These are phyloP conservation scores for Psilocybe cubensis DNA, from an alignment of 768 basidiomycete species.

Conservation along the genomic window DNA sequence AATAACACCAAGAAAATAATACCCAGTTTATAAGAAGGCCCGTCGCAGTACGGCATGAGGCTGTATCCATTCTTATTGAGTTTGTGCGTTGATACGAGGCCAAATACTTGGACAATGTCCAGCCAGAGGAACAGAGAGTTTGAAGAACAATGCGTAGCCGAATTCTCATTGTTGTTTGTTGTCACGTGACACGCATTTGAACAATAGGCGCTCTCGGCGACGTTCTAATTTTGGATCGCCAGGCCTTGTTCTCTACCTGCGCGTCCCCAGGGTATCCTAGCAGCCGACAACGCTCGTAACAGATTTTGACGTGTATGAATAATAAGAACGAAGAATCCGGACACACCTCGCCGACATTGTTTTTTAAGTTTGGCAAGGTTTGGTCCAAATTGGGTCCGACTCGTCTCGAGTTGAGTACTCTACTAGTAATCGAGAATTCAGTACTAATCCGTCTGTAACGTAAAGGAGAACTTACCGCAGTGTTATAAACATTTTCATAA, in stretches of 20 bases:
- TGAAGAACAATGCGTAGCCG: constrained; percentile 14
- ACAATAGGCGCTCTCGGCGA: constrained; percentile 22
- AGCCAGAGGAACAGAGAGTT: neutral
- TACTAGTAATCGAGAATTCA: too few relatives aligned
- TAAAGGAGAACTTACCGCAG: too few relatives aligned
- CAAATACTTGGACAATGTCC: constrained; percentile 19
- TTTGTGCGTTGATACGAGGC: constrained; percentile 15
- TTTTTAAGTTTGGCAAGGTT: too few relatives aligned
- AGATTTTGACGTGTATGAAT: too few relatives aligned
- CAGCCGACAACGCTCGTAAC: neutral
- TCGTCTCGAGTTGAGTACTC: too few relatives aligned
- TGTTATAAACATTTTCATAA: too few relatives aligned
- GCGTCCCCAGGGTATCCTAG: constrained; percentile 11
- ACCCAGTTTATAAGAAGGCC: constrained; percentile 13
- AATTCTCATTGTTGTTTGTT: constrained; percentile 1
- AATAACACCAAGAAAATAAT: neutral
- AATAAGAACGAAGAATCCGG: too few relatives aligned
- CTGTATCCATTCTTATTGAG: constrained; percentile 10
- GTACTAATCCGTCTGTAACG: too few relatives aligned
- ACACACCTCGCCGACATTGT: too few relatives aligned
- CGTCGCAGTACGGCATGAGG: neutral
- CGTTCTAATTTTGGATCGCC: neutral
- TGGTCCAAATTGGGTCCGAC: too few relatives aligned
- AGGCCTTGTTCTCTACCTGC: constrained; percentile 6
- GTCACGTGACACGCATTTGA: constrained; percentile 26